These are phyloP conservation scores for Candida patagonica DNA, from an alignment of 805 yeast genomes.

Conservation along the genomic window DNA sequence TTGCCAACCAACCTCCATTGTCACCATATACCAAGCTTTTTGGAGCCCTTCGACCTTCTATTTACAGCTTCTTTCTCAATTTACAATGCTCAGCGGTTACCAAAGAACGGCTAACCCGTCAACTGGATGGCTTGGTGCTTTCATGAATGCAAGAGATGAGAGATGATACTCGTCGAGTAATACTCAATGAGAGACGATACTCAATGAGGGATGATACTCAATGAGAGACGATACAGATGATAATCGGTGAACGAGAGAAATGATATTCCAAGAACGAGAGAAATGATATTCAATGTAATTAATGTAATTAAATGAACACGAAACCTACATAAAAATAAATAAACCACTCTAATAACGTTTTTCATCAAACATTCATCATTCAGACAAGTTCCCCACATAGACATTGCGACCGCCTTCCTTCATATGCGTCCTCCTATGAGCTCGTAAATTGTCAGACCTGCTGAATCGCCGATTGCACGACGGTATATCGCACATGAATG, in stretches of 20 bases:
- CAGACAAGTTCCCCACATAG: slow-evolving; percentile 29
- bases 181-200: too few relatives aligned
- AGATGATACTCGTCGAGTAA: too few relatives aligned
- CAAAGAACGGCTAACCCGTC: slow-evolving; percentile 10
- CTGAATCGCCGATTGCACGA: slow-evolving; percentile 58
- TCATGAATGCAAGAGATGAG: slow-evolving; percentile 1
- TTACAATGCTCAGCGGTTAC: slow-evolving; percentile 8
- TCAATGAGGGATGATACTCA: too few relatives aligned
- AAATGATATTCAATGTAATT: too few relatives aligned
- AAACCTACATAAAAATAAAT: too few relatives aligned
- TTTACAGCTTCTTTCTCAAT: neutral
- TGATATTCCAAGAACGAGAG: too few relatives aligned
- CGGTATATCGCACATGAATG: slow-evolving; percentile 50
- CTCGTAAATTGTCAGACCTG: slow-evolving; percentile 69
- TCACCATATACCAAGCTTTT: slow-evolving; percentile 8
- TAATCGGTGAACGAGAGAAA: too few relatives aligned
- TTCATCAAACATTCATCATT: too few relatives aligned
- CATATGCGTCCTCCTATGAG: slow-evolving; percentile 65
- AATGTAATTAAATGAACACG: too few relatives aligned
- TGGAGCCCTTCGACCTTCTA: slow-evolving; percentile 8
- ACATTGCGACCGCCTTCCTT: slow-evolving; percentile 34
- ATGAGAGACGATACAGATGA: too few relatives aligned
- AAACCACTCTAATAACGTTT: too few relatives aligned
- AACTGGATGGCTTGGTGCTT: slow-evolving; percentile 2
- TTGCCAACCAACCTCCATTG: slow-evolving; percentile 14